These are phyloP conservation scores for Kodamaea sagamina DNA, from an alignment of 805 yeast species.

Conservation along the genomic window DNA sequence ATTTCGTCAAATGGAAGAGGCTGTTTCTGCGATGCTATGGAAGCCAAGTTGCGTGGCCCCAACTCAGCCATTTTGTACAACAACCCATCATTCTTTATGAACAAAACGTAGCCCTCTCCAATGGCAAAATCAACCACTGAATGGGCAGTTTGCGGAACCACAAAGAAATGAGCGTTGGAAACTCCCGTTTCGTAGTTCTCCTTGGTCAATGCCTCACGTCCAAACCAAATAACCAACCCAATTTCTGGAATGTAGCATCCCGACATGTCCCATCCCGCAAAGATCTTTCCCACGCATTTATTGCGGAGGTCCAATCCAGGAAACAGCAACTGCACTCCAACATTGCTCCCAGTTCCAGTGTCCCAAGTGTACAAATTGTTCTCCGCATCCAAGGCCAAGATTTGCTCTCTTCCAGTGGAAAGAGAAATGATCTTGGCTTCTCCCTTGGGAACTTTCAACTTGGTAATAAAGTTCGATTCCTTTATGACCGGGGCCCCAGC, in stretches of 20 bases:
- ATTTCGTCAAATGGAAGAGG: conserved; percentile 13
- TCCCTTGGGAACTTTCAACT: conserved; percentile 20
- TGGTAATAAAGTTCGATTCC: conserved; percentile 25
- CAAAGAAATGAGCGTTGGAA: conserved; percentile 38
- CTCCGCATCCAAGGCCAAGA: conserved; percentile 56
- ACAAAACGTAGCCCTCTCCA: conserved; percentile 54
- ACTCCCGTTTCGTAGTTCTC: conserved; percentile 20
- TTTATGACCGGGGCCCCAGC: conserved; percentile 2
- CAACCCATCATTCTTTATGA: conserved; percentile 47
- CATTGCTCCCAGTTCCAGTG: conserved; percentile 28
- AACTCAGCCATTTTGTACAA: conserved; percentile 32
- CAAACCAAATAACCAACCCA: conserved; percentile 63
- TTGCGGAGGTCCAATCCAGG: conserved; percentile 25
- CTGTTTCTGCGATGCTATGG: neutral
- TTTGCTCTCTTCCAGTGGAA: conserved; percentile 65
- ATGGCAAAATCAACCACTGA: conserved; percentile 55
- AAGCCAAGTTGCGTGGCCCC: conserved; percentile 8
- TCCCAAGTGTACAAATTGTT: conserved; percentile 67
- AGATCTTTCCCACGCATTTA: conserved; percentile 42
- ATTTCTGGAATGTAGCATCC: conserved; percentile 48
- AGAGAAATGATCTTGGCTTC: conserved; percentile 45
- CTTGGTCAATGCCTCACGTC: conserved; percentile 25
- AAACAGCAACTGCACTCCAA: conserved; percentile 49
- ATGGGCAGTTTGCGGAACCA: conserved; percentile 44
- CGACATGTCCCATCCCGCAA: conserved; percentile 69